Conservation (phyloP, 257 asterid genomes). For the Mentha longifolia region DNA sequence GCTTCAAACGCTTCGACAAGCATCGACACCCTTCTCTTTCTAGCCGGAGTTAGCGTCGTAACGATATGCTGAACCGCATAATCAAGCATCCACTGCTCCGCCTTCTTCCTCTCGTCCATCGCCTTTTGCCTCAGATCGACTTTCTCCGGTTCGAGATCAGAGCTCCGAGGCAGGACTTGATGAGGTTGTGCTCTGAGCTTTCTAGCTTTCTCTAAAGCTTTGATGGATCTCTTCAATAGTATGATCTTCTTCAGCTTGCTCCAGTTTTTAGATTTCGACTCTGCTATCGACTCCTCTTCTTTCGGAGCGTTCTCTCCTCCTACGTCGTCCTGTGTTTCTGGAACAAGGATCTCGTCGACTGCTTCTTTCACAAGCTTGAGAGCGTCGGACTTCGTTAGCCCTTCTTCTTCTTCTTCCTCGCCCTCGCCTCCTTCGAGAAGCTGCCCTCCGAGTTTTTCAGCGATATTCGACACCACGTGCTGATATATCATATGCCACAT, state of each 20-base stretch:
- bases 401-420: slow-evolving; percentile 38
- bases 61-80: slow-evolving; percentile 86
- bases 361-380: slow-evolving; percentile 85
- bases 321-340: slow-evolving; percentile 56
- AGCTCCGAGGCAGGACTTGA: slow-evolving; percentile 29
- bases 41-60: slow-evolving; percentile 67
- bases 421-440: slow-evolving; percentile 78
- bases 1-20: slow-evolving; percentile 99
- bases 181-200: slow-evolving; percentile 38
- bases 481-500: slow-evolving; percentile 97
- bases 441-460: slow-evolving; percentile 66
- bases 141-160: slow-evolving; percentile 49
- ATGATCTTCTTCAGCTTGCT: slow-evolving; percentile 73
- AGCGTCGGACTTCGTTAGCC: slow-evolving; percentile 68
- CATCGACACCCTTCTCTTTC: slow-evolving; percentile 84
- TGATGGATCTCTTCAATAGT: slow-evolving; percentile 75
- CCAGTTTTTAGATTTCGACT: slow-evolving; percentile 70
- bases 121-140: slow-evolving; percentile 68
- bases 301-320: neutral
- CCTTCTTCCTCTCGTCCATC: slow-evolving; percentile 76
- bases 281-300: slow-evolving; percentile 1
- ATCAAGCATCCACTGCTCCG: slow-evolving; percentile 98
- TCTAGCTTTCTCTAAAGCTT: slow-evolving; percentile 74
- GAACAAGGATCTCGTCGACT: slow-evolving; percentile 81
- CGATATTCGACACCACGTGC: slow-evolving; percentile 78